Evolutionary conservation across 306 rosid genomes (phyloP).

Genomic region (Vigna nakashimae): DNA sequence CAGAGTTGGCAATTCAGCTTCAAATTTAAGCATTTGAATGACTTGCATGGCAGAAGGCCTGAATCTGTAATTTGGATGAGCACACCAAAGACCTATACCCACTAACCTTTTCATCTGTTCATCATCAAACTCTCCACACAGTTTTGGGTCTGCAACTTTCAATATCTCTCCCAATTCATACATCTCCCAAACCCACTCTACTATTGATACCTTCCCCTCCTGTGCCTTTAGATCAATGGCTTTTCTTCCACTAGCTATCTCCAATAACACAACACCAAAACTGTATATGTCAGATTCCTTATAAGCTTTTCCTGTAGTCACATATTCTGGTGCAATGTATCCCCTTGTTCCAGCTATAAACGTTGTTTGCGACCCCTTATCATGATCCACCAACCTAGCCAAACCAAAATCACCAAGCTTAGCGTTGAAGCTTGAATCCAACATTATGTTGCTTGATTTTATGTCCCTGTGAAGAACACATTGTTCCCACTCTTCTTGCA

Average conservation of each 20-base stretch:
- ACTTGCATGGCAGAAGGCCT: conserved; percentile 36
- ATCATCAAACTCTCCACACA: conserved; percentile 31
- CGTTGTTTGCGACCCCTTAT: conserved; percentile 6
- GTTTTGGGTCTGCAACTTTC: conserved; percentile 1
- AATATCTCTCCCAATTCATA: neutral
- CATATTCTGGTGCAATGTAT: neutral
- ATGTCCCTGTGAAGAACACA: conserved; percentile 14
- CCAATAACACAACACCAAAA: neutral
- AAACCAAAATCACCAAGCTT: conserved; percentile 8
- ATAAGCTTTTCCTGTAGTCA: neutral
- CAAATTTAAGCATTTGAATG: conserved; percentile 29
- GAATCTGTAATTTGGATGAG: conserved; percentile 11
- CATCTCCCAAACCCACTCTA: neutral
- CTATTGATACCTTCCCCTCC: neutral
- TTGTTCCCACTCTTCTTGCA: conserved; percentile 7
- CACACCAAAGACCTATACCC: conserved; percentile 25
- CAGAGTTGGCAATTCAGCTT: conserved; percentile 24
- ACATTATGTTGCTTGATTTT: conserved; percentile 12
- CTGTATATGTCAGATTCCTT: conserved; percentile 18
- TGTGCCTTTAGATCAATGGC: neutral
- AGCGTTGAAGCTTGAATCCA: conserved; percentile 7
- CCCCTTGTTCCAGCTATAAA: neutral
- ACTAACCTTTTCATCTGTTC: conserved; percentile 20
- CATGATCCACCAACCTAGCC: conserved; percentile 13
- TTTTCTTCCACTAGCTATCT: conserved; percentile 1